Percentiles rank a stretch among this genome's conserved stretches.
phyloP scores from a whole-genome alignment of 176 grass and related monocot species.

The Avena insularis region DNA sequence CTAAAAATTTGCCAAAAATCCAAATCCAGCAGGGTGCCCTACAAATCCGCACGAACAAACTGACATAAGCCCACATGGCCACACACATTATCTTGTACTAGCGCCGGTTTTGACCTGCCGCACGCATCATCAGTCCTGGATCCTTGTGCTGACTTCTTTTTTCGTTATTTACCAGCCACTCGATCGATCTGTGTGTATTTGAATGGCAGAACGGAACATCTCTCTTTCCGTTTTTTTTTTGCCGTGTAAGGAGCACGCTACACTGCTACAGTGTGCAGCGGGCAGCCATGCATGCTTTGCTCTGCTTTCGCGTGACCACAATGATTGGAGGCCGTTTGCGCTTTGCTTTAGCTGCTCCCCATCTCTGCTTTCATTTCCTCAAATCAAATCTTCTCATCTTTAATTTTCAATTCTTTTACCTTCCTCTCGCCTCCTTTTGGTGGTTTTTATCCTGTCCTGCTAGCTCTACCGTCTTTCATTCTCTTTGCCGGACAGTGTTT shows the following conservation, averaged over 20 bases:
- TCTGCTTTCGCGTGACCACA: conserved; percentile 58
- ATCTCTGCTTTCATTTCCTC: conserved; percentile 14
- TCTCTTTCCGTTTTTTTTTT: neutral
- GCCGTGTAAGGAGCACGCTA: neutral
- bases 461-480: conserved; percentile 50
- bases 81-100: neutral
- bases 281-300: conserved; percentile 54
- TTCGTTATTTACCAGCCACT: neutral
- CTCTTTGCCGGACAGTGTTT: conserved; percentile 35
- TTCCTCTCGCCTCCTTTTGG: neutral
- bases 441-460: conserved; percentile 32
- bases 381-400: neutral
- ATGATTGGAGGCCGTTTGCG: conserved; percentile 49
- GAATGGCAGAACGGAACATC: neutral
- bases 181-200: neutral
- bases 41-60: conserved; percentile 16
- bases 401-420: neutral
- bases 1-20: neutral
- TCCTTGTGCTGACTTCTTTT: neutral
- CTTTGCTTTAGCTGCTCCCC: conserved; percentile 39
- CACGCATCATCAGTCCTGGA: conserved; percentile 14
- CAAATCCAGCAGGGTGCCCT: neutral
- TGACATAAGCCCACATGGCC: neutral
- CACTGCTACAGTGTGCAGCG: conserved; percentile 2
- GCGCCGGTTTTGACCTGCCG: conserved; percentile 24